Evolutionary conservation across 2,329 filamentous ascomycete species (phyloP).

Genomic region (Aspergillus fischeri): DNA sequence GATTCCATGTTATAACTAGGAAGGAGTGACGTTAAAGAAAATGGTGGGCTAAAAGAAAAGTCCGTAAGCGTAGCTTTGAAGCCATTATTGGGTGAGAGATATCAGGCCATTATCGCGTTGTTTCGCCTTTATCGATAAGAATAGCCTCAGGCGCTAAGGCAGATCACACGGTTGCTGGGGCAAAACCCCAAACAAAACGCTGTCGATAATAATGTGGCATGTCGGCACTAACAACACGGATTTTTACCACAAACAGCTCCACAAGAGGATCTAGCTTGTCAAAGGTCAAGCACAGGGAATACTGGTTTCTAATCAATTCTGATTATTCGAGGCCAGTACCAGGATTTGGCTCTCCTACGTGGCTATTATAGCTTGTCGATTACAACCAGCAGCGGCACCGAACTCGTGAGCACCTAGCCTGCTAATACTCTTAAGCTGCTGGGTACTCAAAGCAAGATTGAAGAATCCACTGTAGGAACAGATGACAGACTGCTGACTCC

Average conservation of each 20-base stretch:
- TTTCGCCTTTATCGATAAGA: not conserved
- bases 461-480: not conserved
- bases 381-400: not conserved
- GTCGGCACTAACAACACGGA: constrained; percentile 6
- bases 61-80: not conserved
- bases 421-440: not conserved
- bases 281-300: not conserved
- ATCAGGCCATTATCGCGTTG: too few relatives aligned
- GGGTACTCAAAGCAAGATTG: not conserved
- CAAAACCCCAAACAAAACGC: constrained; percentile 22
- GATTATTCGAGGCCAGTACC: not conserved
- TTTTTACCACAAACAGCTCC: constrained; percentile 9
- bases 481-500: not conserved
- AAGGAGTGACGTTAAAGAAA: not conserved
- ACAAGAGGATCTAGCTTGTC: not conserved
- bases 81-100: too few relatives aligned
- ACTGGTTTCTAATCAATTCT: not conserved
- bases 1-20: not conserved
- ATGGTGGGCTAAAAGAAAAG: not conserved
- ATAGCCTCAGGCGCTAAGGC: not conserved
- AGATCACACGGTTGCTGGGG: constrained; percentile 19
- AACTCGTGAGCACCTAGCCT: not conserved
- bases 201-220: constrained; percentile 21
- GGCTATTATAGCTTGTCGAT: not conserved
- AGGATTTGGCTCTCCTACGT: not conserved